Base-by-base conservation (phyloP, 305 asterid genomes). In the Andrographis paniculata region DNA sequence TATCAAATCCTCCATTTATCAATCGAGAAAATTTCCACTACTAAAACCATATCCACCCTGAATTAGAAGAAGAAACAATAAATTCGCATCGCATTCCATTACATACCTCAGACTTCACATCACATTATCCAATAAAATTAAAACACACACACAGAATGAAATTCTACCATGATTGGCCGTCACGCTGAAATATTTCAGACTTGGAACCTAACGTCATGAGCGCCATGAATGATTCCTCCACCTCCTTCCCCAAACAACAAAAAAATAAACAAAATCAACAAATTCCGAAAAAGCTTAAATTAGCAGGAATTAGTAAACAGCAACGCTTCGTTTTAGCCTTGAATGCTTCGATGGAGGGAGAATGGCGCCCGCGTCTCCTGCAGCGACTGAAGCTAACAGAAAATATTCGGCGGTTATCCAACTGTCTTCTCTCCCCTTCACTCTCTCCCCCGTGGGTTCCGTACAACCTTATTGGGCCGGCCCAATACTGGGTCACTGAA, bases 181-280 rank as follows among this genome's bases (percentile, higher is more conserved):
- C 31, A 33, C 50, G 81, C 19, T 77, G 77, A 52, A 87, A 81
- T 13, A 80, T 79, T 58, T 82, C 94, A 7, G 95, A 79, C 70
- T 87, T 87, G 6, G 97, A 78, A 55, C 95, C 97, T 41, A 84
- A 69, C 54, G 65, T 81, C 88, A 77, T 59, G 69, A 52, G 79
- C 21, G 94, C 94, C 97, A 87, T 44, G 18, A 14, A 37, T 37
- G 42, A 37, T 8, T 33, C 2, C 38, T 33, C 39, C 39, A 2
- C 13, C 13, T 33, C 13, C 13, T 33, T 12, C 39, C 14, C 14
- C 13, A 6, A 8, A 8, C 39, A 33, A n/a, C n/a, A n/a, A n/a
- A n/a, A n/a, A n/a, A n/a, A 3, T 24, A 24, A 24, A 4, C 30
- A 24, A 24, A 24, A 8, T 24, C 8, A 24, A 24, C 30, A 24